Evolutionary conservation across 768 basidiomycete species (phyloP).

Genomic region (Dioszegia crocea): DNA sequence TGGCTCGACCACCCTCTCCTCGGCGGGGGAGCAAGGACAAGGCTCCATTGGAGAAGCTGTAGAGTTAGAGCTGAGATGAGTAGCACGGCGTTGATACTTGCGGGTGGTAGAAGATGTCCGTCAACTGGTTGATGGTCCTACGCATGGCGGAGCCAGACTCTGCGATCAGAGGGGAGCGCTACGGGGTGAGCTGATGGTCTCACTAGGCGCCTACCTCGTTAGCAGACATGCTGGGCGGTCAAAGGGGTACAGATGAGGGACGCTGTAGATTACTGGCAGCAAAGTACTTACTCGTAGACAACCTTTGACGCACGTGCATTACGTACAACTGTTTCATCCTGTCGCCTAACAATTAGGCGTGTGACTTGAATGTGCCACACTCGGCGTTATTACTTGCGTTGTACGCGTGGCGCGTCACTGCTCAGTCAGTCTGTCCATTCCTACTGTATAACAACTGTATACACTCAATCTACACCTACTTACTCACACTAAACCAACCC

Average conservation of each 20-base stretch:
- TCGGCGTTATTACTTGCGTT: conserved; percentile 8
- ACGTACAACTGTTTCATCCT: not conserved
- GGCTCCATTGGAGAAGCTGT: conserved; percentile 42
- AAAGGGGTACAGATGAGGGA: too few species aligned
- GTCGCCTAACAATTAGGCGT: not conserved
- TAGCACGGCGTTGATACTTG: too few species aligned
- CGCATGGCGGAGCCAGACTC: not conserved
- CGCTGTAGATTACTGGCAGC: too few species aligned
- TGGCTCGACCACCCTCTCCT: conserved; percentile 27
- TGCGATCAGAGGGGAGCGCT: conserved; percentile 1
- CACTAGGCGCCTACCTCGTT: not conserved
- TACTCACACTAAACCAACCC: not conserved
- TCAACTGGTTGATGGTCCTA: conserved; percentile 1
- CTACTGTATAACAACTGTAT: too few species aligned
- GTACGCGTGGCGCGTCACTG: not conserved
- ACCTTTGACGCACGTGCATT: conserved; percentile 1
- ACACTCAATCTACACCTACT: not conserved
- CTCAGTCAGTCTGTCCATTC: too few species aligned
- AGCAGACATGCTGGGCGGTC: not conserved
- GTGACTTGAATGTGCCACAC: not conserved
- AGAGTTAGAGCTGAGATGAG: not conserved
- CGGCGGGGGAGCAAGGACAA: conserved; percentile 31
- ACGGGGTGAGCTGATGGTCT: not conserved
- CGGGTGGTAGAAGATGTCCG: conserved; percentile 36
- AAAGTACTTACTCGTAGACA: too few species aligned